Base-by-base conservation (phyloP, 352 stramenopile species). In the Globisporangium parvum region DNA sequence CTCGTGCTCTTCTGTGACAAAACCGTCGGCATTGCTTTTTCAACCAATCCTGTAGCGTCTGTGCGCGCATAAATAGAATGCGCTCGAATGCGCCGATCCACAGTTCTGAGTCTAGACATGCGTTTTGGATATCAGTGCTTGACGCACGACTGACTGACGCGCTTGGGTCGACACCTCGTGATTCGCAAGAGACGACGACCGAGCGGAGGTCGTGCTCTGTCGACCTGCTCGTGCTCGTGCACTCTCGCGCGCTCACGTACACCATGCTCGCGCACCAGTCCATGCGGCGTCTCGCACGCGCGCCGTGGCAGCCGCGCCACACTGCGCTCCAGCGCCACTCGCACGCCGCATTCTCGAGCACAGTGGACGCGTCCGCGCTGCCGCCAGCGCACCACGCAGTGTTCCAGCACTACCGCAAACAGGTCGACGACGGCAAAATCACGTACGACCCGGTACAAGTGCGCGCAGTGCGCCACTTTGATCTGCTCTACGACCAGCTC, bases 401-500 rank as follows among this genome's bases (percentile, higher is more conserved):
- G 18, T 60, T 60, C 55, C 55, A 60, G 55, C 46, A 55, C 35
- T 91, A 91, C 69, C 83, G 85, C 63, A 60, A 76, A 52, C 75
- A 57, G 8, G 77, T 76, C n/a, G 66, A 84, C 53, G 59, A 31
- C 20, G 77, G 73, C 11, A 53, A 63, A 23, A 77, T 91, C 57
- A 88, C 76, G 62, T 88, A 85, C 63, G 78, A 91, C 60, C 69
- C 78, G 0, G 65, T 91, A 5, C 80, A 91, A 47, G 66, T 85
- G 54, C 78, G 77, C 15, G 75, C 78, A 2, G 74, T 91, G 44
- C 74, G 75, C 18, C 69, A 88, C 56, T 66, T 91, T 24, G 80
- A 91, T 55, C 58, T 60, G 44, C 64, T 91, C 20, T 88, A 85
- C 59, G 62, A 78, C 31, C 45, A 79, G 42, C 56, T 91, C 17